A percentile compares a stretch with the other conserved stretches of the same genome.
Evolutionary conservation across 352 stramenopile species (phyloP).

Genomic region (Phytophthora tentaculata): DNA sequence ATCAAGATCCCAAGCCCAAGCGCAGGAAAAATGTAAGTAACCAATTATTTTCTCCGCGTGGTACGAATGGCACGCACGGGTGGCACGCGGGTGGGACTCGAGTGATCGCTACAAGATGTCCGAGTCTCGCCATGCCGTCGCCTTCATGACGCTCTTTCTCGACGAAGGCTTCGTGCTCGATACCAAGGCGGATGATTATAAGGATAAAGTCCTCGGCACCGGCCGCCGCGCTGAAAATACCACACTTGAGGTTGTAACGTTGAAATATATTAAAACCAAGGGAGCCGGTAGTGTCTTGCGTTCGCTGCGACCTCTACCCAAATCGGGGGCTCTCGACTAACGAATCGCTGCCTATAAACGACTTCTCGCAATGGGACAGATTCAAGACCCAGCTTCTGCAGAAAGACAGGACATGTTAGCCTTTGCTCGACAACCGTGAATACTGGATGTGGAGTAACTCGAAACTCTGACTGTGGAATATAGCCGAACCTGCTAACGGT

Average conservation of each 20-base stretch:
- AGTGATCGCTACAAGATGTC: no score
- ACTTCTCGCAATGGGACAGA: not conserved
- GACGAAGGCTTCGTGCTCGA: not conserved
- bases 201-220: not conserved
- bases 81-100: no score
- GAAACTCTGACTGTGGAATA: not conserved
- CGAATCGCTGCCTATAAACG: not conserved
- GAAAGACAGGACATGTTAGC: not conserved
- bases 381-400: not conserved
- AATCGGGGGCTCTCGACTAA: not conserved
- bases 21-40: conserved; percentile 5
- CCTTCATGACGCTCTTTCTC: not conserved
- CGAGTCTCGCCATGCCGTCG: no score
- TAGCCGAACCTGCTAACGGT: not conserved
- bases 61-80: no score
- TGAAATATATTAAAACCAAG: not conserved
- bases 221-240: not conserved
- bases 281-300: not conserved
- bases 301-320: not conserved
- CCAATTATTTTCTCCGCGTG: not conserved
- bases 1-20: conserved; percentile 4
- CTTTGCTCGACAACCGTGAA: not conserved
- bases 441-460: no score
- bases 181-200: not conserved
- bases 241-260: not conserved